These are phyloP conservation scores for Arthroderma sp. DNA, from an alignment of 2,329 filamentous ascomycete genomes.

Conservation along the genomic window DNA sequence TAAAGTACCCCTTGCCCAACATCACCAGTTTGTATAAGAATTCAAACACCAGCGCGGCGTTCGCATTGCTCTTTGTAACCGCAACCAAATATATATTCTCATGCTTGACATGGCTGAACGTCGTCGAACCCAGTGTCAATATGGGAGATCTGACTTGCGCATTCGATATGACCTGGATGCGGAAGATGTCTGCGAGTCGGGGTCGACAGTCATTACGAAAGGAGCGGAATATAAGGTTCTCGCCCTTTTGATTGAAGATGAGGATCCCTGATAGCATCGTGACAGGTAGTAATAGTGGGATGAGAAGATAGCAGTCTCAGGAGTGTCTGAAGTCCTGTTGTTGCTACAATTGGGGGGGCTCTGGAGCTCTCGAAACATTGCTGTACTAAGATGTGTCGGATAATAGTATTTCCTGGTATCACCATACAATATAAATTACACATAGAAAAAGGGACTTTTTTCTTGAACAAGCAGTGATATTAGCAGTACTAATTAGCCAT, in stretches of 20 bases:
- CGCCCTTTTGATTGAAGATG: constrained; percentile 98
- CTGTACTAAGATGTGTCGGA: not conserved
- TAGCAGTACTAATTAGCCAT: not conserved
- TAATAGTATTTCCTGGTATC: not conserved
- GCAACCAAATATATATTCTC: constrained; percentile 98
- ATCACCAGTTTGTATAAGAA: constrained; percentile 88
- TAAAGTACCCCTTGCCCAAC: constrained; percentile 91
- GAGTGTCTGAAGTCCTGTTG: not conserved
- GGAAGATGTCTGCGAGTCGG: constrained; percentile 94
- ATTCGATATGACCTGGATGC: constrained; percentile 98
- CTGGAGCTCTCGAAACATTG: not conserved
- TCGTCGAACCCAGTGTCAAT: constrained; percentile 90
- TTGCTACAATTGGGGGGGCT: not conserved
- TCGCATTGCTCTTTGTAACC: constrained; percentile 97
- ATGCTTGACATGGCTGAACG: constrained; percentile 98
- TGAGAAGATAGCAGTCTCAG: not conserved
- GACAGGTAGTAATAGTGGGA: constrained; percentile 13
- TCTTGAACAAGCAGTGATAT: not conserved
- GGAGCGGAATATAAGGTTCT: constrained; percentile 98
- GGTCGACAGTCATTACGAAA: constrained; percentile 98
- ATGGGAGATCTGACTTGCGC: constrained; percentile 95
- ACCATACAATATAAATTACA: not conserved
- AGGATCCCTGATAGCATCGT: constrained; percentile 93
- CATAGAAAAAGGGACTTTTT: not conserved
- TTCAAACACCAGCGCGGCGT: constrained; percentile 94